These are phyloP conservation scores for Isatis tinctoria DNA, from an alignment of 345 rosid genomes.

Conservation along the genomic window DNA sequence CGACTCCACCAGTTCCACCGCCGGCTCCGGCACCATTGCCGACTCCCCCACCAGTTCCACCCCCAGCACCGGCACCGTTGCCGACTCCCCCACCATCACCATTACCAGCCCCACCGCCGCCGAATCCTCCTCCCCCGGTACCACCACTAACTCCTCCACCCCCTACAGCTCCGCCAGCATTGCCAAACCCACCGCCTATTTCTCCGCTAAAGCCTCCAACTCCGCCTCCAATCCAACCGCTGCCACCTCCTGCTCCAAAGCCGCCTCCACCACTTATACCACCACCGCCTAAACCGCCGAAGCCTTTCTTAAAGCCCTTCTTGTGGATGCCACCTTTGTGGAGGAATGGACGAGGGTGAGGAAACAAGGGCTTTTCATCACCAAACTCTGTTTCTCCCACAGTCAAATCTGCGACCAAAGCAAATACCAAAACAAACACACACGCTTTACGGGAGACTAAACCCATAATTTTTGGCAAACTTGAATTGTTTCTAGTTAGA, in stretches of 20 bases:
- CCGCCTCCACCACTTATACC: constrained; percentile 24
- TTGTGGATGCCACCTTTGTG: constrained; percentile 27
- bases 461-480: constrained; percentile 7
- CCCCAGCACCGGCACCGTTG: neutral
- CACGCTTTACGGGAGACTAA: neutral
- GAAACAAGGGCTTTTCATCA: constrained; percentile 27
- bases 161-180: constrained; percentile 3
- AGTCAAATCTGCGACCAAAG: constrained; percentile 3
- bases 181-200: constrained; percentile 26
- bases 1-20: neutral
- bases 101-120: neutral
- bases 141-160: neutral
- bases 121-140: neutral
- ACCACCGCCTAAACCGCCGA: constrained; percentile 20
- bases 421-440: constrained; percentile 26
- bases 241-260: constrained; percentile 28
- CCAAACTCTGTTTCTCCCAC: constrained; percentile 19
- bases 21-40: neutral
- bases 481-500: neutral
- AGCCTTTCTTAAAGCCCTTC: constrained; percentile 28
- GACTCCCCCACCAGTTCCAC: neutral
- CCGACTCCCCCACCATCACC: neutral
- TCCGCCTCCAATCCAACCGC: constrained; percentile 32
- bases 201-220: constrained; percentile 27
- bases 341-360: constrained; percentile 26